phyloP scores from a whole-genome alignment of 805 yeast species.

The Candida railenensis region DNA sequence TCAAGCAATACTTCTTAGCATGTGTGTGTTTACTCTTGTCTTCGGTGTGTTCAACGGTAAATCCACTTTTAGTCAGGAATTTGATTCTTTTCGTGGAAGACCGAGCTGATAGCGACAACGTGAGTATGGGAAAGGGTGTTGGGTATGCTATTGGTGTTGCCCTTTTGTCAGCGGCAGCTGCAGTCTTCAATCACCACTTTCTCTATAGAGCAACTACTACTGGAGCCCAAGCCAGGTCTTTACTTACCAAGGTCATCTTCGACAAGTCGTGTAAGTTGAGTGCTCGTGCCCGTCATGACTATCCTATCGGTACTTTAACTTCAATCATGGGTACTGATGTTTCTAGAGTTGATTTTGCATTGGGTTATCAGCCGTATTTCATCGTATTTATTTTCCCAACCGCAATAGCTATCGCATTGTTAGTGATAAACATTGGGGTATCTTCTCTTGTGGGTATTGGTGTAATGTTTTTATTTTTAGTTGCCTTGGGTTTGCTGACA shows the following conservation, averaged over 20 bases:
- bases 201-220: constrained; percentile 11
- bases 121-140: constrained; percentile 52
- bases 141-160: constrained; percentile 74
- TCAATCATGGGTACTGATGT: constrained; percentile 16
- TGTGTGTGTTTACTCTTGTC: constrained; percentile 36
- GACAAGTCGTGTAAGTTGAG: constrained; percentile 15
- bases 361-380: constrained; percentile 11
- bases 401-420: constrained; percentile 12
- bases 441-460: constrained; percentile 17
- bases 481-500: constrained; percentile 6
- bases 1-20: constrained; percentile 34
- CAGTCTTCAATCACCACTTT: constrained; percentile 11
- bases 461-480: constrained; percentile 11
- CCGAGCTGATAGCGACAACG: constrained; percentile 23
- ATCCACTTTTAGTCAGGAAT: constrained; percentile 60
- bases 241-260: constrained; percentile 12
- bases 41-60: constrained; percentile 46
- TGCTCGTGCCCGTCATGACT: constrained; percentile 10
- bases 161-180: constrained; percentile 34
- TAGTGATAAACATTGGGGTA: constrained; percentile 15
- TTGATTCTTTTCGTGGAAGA: constrained; percentile 56
- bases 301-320: constrained; percentile 13
- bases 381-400: constrained; percentile 12
- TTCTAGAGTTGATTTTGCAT: constrained; percentile 13
- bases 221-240: constrained; percentile 12